A percentile compares a stretch with the other conserved stretches of the same genome.
Evolutionary conservation across 2,329 filamentous ascomycete genomes (phyloP).

Genomic region (Monosporascus sp.): DNA sequence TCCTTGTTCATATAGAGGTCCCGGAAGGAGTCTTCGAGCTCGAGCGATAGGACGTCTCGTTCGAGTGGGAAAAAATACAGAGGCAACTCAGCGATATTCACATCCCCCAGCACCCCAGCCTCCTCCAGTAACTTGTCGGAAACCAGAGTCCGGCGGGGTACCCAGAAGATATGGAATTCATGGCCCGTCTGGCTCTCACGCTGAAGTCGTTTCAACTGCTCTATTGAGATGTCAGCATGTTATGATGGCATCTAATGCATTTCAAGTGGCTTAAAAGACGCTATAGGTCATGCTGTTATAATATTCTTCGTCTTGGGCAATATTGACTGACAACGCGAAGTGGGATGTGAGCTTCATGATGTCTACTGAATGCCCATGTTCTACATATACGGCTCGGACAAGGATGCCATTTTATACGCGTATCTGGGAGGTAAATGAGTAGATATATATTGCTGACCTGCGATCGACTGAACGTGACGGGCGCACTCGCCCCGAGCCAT

Average conservation of each 20-base stretch:
- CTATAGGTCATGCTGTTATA: slow-evolving; percentile 35
- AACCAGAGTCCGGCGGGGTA: slow-evolving; percentile 84
- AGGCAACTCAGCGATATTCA: slow-evolving; percentile 81
- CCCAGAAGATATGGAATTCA: slow-evolving; percentile 96
- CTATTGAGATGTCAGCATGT: slow-evolving; percentile 59
- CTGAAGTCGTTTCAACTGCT: slow-evolving; percentile 85
- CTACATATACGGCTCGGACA: background rate
- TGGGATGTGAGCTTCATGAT: slow-evolving; percentile 7
- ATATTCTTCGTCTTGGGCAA: slow-evolving; percentile 43
- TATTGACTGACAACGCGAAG: slow-evolving; percentile 53
- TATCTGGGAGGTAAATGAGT: slow-evolving; percentile 3
- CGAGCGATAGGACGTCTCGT: slow-evolving; percentile 83
- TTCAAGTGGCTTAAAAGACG: slow-evolving; percentile 27
- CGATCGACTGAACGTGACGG: slow-evolving; percentile 76
- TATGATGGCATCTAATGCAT: slow-evolving; percentile 47
- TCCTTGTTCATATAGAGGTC: slow-evolving; percentile 90
- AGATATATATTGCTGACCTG: slow-evolving; percentile 58
- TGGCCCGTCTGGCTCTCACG: slow-evolving; percentile 85
- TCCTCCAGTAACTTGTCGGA: slow-evolving; percentile 91
- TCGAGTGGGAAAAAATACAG: slow-evolving; percentile 90
- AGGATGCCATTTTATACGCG: background rate
- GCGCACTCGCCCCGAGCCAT: slow-evolving; percentile 86
- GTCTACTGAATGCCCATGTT: slow-evolving; percentile 9
- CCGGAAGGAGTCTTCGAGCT: slow-evolving; percentile 79
- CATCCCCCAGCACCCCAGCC: slow-evolving; percentile 86